Conservation (phyloP, 345 rosid species). For the Populus davidiana region DNA sequence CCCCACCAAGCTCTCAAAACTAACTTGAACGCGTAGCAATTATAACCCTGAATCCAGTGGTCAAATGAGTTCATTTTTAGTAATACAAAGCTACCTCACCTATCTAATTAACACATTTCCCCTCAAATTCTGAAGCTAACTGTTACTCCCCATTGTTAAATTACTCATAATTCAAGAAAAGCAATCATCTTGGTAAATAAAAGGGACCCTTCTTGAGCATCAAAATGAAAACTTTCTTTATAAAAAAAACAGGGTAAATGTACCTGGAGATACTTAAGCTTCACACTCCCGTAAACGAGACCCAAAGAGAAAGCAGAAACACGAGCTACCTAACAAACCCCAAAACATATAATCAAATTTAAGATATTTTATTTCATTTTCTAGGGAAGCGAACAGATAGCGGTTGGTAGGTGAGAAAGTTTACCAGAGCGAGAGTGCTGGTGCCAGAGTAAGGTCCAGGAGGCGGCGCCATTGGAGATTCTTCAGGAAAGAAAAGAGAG, state of each 20-base stretch:
- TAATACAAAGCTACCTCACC: neutral
- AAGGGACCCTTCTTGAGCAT: neutral
- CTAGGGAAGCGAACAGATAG: neutral
- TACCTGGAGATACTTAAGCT: conserved; percentile 87
- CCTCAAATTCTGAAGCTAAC: neutral
- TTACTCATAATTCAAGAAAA: neutral
- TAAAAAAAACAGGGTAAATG: neutral
- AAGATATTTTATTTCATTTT: neutral
- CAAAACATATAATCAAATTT: neutral
- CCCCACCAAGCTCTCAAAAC: neutral
- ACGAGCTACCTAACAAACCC: conserved; percentile 70
- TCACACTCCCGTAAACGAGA: conserved; percentile 68
- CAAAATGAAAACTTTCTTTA: neutral
- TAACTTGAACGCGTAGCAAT: neutral
- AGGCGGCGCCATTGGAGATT: conserved; percentile 58
- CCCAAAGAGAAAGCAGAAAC: conserved; percentile 75
- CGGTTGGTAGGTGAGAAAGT: neutral
- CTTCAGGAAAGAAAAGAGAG: neutral
- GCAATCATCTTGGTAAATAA: neutral
- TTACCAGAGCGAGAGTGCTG: conserved; percentile 77
- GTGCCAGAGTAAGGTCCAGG: conserved; percentile 80
- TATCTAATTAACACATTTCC: neutral
- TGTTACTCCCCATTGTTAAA: neutral
- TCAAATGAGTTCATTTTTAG: neutral
- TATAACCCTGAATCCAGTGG: neutral